Base-by-base conservation (phyloP, 805 yeast species). In the Candida xyloterini region DNA sequence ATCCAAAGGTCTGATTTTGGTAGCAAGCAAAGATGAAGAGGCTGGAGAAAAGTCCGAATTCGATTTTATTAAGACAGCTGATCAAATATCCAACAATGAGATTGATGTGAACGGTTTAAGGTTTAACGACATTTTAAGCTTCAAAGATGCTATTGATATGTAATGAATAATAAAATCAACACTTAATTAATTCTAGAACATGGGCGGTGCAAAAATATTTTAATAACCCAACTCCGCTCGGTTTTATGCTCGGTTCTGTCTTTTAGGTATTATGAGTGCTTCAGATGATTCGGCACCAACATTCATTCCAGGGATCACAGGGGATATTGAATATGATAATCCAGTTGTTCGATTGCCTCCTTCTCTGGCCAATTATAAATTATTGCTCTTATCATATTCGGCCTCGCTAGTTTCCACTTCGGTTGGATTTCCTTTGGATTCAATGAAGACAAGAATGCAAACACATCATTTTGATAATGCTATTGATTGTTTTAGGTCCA, bases 401-500 rank as follows among this genome's bases (percentile, higher is more conserved):
- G 67, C 90, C 2, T 80, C 89, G 0, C 59, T 82, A 30, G 59
- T 73, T 10, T 72, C 89, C 14, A 81, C 89, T 1, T 66, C 77
- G 3, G 71, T 79, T n/a, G 95, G 93, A 14, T 87, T 80, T 53
- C 96, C 96, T 0, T 61, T 87, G 35, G 96, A 87, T 57, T 82
- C 93, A n/a, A 69, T 88, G 43, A 87, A 87, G 59, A 88, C 95
- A 0, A 68, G 95, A 44, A 80, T 84, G 79, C 96, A 87, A 58
- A 83, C 95, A 0, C 82, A 84, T 53, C 69, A 73, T 38, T 86
- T 77, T 62, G 64, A 65, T 11, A 71, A 76, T 35, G 71, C 81
- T 20, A 57, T 68, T 36, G 78, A 76, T 40, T 85, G 95, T 55
- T 64, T 82, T 14, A 53, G 55, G 25, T 63, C 70, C 31, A 81